Conservation (phyloP, 148 eudicot species). For the Rhododendron williamsianum region DNA sequence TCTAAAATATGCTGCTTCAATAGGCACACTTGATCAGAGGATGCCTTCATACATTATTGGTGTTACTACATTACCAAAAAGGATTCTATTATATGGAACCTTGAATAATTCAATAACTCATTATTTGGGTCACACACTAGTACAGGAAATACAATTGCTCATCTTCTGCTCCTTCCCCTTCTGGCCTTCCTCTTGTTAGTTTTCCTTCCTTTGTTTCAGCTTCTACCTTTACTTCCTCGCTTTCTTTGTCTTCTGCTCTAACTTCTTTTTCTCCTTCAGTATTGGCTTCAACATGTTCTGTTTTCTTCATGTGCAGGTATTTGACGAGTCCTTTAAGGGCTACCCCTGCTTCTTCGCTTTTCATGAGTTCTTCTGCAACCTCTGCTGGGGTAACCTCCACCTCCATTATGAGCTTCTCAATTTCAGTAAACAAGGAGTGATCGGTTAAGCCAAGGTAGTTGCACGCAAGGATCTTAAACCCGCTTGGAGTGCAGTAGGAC, state of each 20-base stretch:
- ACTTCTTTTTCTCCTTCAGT: background rate
- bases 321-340: conserved; percentile 17
- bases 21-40: no score
- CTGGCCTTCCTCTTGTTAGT: background rate
- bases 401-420: conserved; percentile 11
- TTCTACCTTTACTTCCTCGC: background rate
- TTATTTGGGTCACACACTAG: background rate
- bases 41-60: no score
- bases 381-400: conserved; percentile 19
- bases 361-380: conserved; percentile 24
- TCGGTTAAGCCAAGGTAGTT: conserved; percentile 19
- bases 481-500: conserved; percentile 19
- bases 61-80: no score
- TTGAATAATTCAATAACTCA: background rate
- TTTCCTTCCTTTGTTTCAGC: background rate
- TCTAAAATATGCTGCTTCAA: no score
- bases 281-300: background rate
- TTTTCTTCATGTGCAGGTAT: conserved; percentile 7
- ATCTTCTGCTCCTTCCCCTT: background rate
- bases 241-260: background rate
- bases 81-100: background rate
- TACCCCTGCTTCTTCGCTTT: conserved; percentile 15
- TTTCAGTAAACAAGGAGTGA: conserved; percentile 14
- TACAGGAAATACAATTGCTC: background rate
- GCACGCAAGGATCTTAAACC: conserved; percentile 18